Conservation (phyloP, 139 green algal genomes). For the Limnomonas spitsbergensis region DNA sequence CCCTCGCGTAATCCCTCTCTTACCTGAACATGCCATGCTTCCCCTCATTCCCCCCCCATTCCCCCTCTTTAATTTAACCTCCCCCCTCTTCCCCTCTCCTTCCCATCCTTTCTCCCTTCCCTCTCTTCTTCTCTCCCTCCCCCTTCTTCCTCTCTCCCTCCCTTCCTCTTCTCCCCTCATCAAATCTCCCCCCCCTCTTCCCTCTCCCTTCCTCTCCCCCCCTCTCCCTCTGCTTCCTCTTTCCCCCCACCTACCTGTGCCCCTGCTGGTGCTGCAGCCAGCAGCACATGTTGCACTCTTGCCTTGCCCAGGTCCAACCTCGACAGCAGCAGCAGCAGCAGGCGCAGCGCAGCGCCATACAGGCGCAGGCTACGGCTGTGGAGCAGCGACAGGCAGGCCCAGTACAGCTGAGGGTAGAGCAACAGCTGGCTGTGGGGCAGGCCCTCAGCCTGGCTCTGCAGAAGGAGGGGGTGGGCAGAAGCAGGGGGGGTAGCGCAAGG, state of each 20-base stretch:
- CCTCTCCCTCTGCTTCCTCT: neutral
- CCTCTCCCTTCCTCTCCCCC: neutral
- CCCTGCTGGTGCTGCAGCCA: neutral
- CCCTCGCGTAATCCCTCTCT: no score
- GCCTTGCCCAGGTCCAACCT: neutral
- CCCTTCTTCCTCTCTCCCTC: no score
- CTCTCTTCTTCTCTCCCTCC: no score
- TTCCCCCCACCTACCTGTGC: neutral
- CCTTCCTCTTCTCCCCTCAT: no score
- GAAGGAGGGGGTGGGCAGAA: neutral
- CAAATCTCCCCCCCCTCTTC: no score
- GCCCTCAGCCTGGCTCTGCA: neutral
- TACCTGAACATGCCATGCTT: no score
- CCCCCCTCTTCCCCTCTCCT: no score
- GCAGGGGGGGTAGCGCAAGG: neutral
- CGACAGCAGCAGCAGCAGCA: neutral
- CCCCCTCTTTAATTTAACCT: no score
- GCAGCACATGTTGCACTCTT: neutral
- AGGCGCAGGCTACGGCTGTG: neutral
- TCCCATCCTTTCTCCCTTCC: no score
- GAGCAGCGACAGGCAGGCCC: neutral
- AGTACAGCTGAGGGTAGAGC: conserved; percentile 7
- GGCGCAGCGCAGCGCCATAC: neutral
- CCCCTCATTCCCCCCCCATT: no score
- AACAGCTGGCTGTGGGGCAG: neutral